Evolutionary conservation across 495 filamentous ascomycete genomes (phyloP), one percentile per base, ranked within the genome.

Genomic region (Thermochaetoides thermophila): DNA sequence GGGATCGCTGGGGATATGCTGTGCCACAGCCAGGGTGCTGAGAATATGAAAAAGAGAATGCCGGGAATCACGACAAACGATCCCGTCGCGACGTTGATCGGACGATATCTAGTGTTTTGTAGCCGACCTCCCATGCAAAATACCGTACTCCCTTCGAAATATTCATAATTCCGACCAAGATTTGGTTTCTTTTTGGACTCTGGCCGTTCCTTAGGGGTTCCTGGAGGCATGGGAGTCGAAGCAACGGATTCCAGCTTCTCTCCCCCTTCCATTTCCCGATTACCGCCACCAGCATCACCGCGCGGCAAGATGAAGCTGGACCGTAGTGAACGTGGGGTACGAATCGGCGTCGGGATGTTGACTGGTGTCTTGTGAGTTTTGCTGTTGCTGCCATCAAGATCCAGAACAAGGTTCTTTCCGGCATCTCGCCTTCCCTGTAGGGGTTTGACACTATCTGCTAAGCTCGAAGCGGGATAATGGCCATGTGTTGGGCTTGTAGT

Each of bases 1-100:
- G 91, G 89, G 49, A 97, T 77, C 23, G 84, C 87, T 8, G 89
- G 89, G 11, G 84, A 93, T 44, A 93, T 69, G 45, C 95, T 71
- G 45, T 74, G 66, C 84, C 86, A 96, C 30, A 95, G 50, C 74
- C 81, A 97, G 31, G 86, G 74, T 13, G 78, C 89, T 36, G 84
- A 94, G 49, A 75, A 93, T 25, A 56, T 69, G 55, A 93, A 82
- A 59, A 93, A 97, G 25, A 97, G 63, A 17, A 70, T 67, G 18
- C 71, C 63, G 2, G 91, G 91, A 18, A 93, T 41, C 18, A 84
- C 56, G 9, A 92, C 68, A 13, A 92, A 52, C 27, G 84, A 53
- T 13, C 77, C 86, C 8, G 89, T 97, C 25, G 73, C 75, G 44
- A 96, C 74, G 42, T 94, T 94, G 45, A 97, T 73, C n/a, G 89